Evolutionary conservation across 2,329 filamentous ascomycete genomes (phyloP).

Genomic region (Botrytis elliptica): DNA sequence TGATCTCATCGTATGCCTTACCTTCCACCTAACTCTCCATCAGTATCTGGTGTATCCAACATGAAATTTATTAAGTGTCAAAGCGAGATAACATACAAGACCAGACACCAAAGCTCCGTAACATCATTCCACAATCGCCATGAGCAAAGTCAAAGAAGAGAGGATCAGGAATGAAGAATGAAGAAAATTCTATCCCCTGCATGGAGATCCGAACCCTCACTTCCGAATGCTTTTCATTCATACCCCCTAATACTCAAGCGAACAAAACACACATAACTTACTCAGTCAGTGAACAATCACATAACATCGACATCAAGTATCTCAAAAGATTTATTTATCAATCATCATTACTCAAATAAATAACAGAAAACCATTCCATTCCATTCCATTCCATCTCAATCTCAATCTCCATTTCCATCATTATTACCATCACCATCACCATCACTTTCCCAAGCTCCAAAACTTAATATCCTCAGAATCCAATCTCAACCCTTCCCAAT

Average conservation of each 20-base stretch:
- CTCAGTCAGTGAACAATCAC: not conserved
- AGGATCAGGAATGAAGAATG: too few relatives aligned
- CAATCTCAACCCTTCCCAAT: not conserved
- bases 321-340: not conserved
- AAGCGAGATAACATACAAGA: too few relatives aligned
- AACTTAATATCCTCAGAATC: fast-evolving
- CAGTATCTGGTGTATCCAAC: too few relatives aligned
- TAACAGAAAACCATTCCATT: not conserved
- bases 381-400: not conserved
- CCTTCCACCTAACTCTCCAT: too few relatives aligned
- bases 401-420: too few relatives aligned
- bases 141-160: too few relatives aligned
- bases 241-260: not conserved
- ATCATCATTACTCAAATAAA: not conserved
- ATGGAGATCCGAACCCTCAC: not conserved
- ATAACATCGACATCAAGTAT: not conserved
- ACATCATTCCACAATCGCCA: too few relatives aligned
- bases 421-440: not conserved
- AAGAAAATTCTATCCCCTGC: too few relatives aligned
- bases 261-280: not conserved
- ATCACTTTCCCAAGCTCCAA: not conserved
- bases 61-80: too few relatives aligned
- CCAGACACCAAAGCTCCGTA: too few relatives aligned
- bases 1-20: too few relatives aligned
- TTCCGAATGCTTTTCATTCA: not conserved